Percentiles rank a stretch among this genome's conserved stretches.
These are phyloP conservation scores for Penicillium sp. DNA, from an alignment of 2,329 filamentous ascomycete species.

Conservation along the genomic window DNA sequence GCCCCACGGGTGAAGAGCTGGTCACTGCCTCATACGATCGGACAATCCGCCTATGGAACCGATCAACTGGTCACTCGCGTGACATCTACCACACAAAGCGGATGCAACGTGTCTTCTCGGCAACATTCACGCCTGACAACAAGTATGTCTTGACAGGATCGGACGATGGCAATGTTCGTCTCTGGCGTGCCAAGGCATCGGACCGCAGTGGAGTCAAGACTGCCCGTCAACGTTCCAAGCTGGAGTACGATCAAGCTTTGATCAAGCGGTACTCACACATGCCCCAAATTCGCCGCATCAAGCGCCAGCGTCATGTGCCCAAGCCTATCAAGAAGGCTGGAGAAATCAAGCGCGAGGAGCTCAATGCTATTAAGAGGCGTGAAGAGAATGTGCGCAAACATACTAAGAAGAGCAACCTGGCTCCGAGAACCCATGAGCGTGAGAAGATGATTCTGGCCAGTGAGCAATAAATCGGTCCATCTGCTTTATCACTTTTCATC, in stretches of 20 bases:
- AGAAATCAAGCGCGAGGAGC: slow-evolving; percentile 89
- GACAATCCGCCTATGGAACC: slow-evolving; percentile 81
- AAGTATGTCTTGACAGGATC: slow-evolving; percentile 88
- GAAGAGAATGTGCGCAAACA: slow-evolving; percentile 96
- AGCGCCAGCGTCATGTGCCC: slow-evolving; percentile 85
- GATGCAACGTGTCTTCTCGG: slow-evolving; percentile 91
- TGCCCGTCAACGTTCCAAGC: slow-evolving; percentile 76
- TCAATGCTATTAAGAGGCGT: slow-evolving; percentile 80
- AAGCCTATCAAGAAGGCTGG: slow-evolving; percentile 93
- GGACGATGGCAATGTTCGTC: slow-evolving; percentile 85
- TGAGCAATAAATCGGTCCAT: slow-evolving; percentile 51
- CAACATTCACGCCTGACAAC: slow-evolving; percentile 81
- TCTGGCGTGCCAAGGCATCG: slow-evolving; percentile 88
- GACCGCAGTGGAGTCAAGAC: slow-evolving; percentile 82
- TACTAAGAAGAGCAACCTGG: slow-evolving; percentile 75
- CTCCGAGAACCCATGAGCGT: slow-evolving; percentile 69
- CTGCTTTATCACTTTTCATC: slow-evolving; percentile 3
- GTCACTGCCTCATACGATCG: slow-evolving; percentile 87
- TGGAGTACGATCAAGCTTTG: slow-evolving; percentile 88
- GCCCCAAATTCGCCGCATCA: slow-evolving; percentile 91
- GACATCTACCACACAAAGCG: slow-evolving; percentile 97
- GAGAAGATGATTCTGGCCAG: slow-evolving; percentile 86
- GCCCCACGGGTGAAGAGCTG: slow-evolving; percentile 88
- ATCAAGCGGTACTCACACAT: slow-evolving; percentile 86
- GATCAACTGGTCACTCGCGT: slow-evolving; percentile 76